phyloP scores from a whole-genome alignment of 345 rosid genomes.

The Populus ilicifolia region DNA sequence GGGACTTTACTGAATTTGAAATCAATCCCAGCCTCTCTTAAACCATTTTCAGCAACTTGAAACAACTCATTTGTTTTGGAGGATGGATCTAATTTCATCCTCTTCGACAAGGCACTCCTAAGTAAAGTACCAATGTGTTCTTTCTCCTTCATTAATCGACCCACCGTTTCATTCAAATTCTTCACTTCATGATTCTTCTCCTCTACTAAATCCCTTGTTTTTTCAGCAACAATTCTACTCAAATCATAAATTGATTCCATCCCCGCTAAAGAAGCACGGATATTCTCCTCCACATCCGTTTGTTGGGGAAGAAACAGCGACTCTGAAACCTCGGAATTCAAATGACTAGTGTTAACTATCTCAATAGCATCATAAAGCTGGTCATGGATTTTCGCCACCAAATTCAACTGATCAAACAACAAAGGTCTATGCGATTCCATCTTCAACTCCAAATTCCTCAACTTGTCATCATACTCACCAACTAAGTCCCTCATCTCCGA shows the following conservation, averaged over 20 bases:
- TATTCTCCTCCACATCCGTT: conserved; percentile 74
- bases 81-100: conserved; percentile 48
- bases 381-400: conserved; percentile 74
- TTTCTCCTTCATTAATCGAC: conserved; percentile 70
- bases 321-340: conserved; percentile 71
- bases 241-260: conserved; percentile 81
- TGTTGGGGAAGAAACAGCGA: conserved; percentile 83
- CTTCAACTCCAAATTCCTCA: conserved; percentile 53
- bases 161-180: conserved; percentile 68
- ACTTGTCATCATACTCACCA: conserved; percentile 71
- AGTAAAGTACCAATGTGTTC: conserved; percentile 84
- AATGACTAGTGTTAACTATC: conserved; percentile 53
- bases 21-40: conserved; percentile 70
- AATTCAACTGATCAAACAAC: conserved; percentile 76
- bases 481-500: conserved; percentile 57
- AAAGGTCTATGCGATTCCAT: conserved; percentile 68
- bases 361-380: conserved; percentile 53
- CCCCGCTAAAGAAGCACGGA: conserved; percentile 87
- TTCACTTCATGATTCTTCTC: conserved; percentile 60
- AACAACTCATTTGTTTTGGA: conserved; percentile 62
- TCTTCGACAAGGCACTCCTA: conserved; percentile 80
- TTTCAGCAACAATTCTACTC: conserved; percentile 54
- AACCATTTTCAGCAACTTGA: conserved; percentile 84
- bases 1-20: conserved; percentile 49
- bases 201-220: conserved; percentile 55